A percentile compares a stretch with the other conserved stretches of the same genome.
Conservation (phyloP, 2,329 filamentous ascomycete genomes). For the Fusarium sp. region DNA sequence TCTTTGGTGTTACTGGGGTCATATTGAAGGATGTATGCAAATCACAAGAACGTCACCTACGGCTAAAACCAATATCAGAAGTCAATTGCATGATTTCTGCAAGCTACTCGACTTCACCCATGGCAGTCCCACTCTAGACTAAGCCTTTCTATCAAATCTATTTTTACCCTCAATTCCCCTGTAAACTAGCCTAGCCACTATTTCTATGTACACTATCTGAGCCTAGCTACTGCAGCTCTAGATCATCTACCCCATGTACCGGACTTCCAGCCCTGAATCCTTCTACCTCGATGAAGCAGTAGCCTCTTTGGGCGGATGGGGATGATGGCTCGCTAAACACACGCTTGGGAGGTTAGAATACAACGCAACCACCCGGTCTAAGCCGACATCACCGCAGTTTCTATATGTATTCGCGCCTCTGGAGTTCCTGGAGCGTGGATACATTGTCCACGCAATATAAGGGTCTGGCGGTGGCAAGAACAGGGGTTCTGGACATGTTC, state of each 20-base stretch:
- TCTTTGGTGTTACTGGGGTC: too few relatives aligned
- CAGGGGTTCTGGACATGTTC: constrained; percentile 50
- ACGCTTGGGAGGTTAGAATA: constrained; percentile 70
- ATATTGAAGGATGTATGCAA: background rate
- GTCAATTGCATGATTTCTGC: background rate
- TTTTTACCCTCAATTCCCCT: background rate
- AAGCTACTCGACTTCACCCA: too few relatives aligned
- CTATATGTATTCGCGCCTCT: constrained; percentile 82
- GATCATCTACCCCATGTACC: background rate
- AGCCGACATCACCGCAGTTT: constrained; percentile 88
- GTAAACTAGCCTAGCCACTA: background rate
- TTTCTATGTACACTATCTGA: background rate
- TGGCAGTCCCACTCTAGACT: background rate
- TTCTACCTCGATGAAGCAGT: constrained; percentile 55
- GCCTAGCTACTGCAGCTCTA: background rate
- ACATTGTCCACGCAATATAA: constrained; percentile 76
- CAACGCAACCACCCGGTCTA: constrained; percentile 85
- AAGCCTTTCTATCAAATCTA: background rate
- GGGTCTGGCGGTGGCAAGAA: background rate
- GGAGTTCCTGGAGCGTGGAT: constrained; percentile 84
- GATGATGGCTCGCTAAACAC: constrained; percentile 69
- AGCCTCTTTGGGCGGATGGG: constrained; percentile 70
- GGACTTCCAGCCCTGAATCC: constrained; percentile 1
- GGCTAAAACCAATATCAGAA: background rate
- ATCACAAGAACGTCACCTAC: background rate